Evolutionary conservation across 306 rosid species (phyloP), one percentile per base, ranked within the genome.

Genomic region (Purshia tridentata): DNA sequence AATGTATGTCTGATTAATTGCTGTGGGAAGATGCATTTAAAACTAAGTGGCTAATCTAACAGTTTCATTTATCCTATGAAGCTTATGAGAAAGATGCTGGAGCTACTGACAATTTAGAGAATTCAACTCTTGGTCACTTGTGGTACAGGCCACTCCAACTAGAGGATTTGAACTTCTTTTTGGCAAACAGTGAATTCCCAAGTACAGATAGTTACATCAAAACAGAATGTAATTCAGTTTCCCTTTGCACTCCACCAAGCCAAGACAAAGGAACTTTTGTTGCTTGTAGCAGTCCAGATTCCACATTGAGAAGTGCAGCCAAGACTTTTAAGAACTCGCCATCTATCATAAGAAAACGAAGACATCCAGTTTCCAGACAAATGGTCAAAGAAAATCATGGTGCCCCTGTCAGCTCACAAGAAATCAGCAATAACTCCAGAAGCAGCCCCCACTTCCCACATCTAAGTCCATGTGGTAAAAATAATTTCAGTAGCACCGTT

Each of bases 281-380:
- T 72, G 29, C 49, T 12, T 22, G 35, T 19, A 40, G 44, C 6
- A 72, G 75, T 65, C 67, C 72, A 16, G 69, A 37, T 51, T 72
- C 62, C 11, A 20, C 22, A 10, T 68, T 79, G 54, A 83, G 73
- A 40, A 58, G 59, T 22, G 63, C 78, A 18, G 78, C 76, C 9
- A 70, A 42, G 58, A 74, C 52, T 42, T 84, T 48, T 40, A 70
- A 73, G 67, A 64, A 71, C 40, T 46, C 65, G 4, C 87, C 87
- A 19, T 77, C 87, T 46, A 84, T 78, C 72, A 67, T 82, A 46
- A 71, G 81, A 67, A 82, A 64, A 78, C 71, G 77, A 47, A 58
- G 41, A 4, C 57, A 22, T 48, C 42, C 20, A 37, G 23, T 18
- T 6, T 60, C 67, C 37, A 19, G 15, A 68, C 56, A 53, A 23